These are phyloP conservation scores for Myriosclerotinia curreyana DNA, from an alignment of 2,329 filamentous ascomycete species.

Conservation along the genomic window DNA sequence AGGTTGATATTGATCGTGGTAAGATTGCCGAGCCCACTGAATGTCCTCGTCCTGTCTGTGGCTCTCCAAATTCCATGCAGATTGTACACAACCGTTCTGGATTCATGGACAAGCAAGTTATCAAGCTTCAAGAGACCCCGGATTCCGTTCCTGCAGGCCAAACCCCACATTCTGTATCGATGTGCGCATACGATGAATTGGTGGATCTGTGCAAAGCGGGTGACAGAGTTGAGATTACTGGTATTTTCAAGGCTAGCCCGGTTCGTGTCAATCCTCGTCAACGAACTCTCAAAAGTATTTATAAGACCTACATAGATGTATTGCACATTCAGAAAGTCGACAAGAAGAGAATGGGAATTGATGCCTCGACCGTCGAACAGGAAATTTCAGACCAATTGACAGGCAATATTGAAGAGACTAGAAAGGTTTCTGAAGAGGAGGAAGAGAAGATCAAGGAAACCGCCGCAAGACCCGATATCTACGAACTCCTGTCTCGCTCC, in stretches of 20 bases:
- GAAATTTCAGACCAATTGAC: conserved; percentile 61
- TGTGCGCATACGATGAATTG: conserved; percentile 94
- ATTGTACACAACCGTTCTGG: conserved; percentile 94
- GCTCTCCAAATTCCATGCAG: conserved; percentile 92
- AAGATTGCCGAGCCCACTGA: conserved; percentile 92
- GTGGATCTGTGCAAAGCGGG: conserved; percentile 98
- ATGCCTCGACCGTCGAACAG: conserved; percentile 81
- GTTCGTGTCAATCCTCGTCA: conserved; percentile 93
- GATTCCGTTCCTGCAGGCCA: conserved; percentile 93
- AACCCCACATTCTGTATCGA: conserved; percentile 93
- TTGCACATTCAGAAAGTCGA: conserved; percentile 96
- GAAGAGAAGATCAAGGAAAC: conserved; percentile 84
- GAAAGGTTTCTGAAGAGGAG: conserved; percentile 81
- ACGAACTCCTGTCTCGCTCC: conserved; percentile 86
- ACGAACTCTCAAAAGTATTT: conserved; percentile 87
- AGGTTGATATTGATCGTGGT: conserved; percentile 88
- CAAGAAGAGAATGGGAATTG: conserved; percentile 88
- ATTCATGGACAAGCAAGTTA: conserved; percentile 97
- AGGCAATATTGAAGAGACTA: conserved; percentile 74
- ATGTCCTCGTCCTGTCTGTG: conserved; percentile 79
- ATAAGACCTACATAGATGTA: conserved; percentile 97
- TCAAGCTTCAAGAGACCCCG: conserved; percentile 96
- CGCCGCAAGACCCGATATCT: conserved; percentile 78
- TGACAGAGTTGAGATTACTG: conserved; percentile 92
- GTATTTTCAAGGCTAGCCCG: conserved; percentile 92